A percentile compares a stretch with the other conserved stretches of the same genome.
Evolutionary conservation across 768 basidiomycete genomes (phyloP).

Genomic region (Albatrellus ellisii): DNA sequence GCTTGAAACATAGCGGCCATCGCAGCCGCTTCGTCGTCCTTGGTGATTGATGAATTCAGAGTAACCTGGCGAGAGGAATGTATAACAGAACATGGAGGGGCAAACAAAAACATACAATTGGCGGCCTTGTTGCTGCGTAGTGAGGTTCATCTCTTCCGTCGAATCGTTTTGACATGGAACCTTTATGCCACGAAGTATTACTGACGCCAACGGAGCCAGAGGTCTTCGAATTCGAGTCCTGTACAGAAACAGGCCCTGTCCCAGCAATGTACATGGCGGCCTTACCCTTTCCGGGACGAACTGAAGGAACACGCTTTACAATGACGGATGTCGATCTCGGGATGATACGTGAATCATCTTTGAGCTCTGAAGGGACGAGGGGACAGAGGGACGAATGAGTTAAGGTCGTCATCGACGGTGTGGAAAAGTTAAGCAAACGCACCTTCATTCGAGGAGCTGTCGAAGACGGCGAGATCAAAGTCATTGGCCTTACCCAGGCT

Average conservation of each 20-base stretch:
- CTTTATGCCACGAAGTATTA: conserved; percentile 47
- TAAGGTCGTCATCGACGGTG: not conserved
- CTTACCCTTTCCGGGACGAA: conserved; percentile 71
- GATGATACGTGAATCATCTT: conserved; percentile 83
- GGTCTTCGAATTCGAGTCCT: conserved; percentile 20
- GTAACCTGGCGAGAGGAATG: conserved; percentile 16
- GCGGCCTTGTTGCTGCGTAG: not conserved
- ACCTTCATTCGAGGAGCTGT: conserved; percentile 86
- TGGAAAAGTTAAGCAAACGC: not conserved
- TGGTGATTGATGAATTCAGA: conserved; percentile 26
- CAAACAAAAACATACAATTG: not conserved
- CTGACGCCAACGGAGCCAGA: conserved; percentile 14
- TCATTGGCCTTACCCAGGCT: conserved; percentile 94
- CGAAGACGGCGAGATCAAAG: conserved; percentile 86
- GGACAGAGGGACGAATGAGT: not conserved
- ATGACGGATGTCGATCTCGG: conserved; percentile 92
- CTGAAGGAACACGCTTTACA: conserved; percentile 79
- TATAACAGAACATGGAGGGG: not conserved
- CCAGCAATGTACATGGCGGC: conserved; percentile 63
- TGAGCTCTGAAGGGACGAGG: conserved; percentile 48
- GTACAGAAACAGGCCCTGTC: conserved; percentile 31
- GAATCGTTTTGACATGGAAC: conserved; percentile 73
- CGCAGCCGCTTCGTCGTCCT: conserved; percentile 82
- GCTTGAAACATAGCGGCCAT: conserved; percentile 98
- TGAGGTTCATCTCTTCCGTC: conserved; percentile 30